These are phyloP conservation scores for Penicillium brevicompactum DNA, from an alignment of 2,329 filamentous ascomycete species.

Conservation along the genomic window DNA sequence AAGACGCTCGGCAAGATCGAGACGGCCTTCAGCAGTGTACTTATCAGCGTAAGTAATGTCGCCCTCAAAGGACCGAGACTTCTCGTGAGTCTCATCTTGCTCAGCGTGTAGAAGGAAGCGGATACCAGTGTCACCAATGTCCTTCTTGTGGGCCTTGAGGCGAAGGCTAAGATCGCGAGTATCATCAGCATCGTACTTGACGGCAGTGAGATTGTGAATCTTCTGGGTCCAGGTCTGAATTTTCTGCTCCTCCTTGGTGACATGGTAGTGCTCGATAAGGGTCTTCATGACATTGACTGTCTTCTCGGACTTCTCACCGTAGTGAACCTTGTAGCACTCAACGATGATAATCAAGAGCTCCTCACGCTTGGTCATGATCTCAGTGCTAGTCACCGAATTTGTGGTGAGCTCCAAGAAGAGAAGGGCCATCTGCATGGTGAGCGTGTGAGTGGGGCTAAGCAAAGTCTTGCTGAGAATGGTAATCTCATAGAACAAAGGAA, in stretches of 20 bases:
- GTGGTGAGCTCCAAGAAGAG: constrained; percentile 50
- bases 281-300: constrained; percentile 48
- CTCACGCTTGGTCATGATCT: constrained; percentile 44
- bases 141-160: constrained; percentile 26
- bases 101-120: constrained; percentile 39
- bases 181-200: constrained; percentile 20
- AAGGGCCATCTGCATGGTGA: constrained; percentile 51
- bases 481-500: constrained; percentile 48
- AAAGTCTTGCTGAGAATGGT: constrained; percentile 43
- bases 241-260: constrained; percentile 52
- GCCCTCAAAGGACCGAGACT: constrained; percentile 34
- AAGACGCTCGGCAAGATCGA: constrained; percentile 46
- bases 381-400: constrained; percentile 27
- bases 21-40: constrained; percentile 35
- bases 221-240: constrained; percentile 39
- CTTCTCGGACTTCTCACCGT: constrained; percentile 49
- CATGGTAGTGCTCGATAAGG: constrained; percentile 52
- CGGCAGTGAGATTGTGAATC: constrained; percentile 25
- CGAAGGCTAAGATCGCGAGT: constrained; percentile 31
- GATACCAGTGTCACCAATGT: constrained; percentile 18
- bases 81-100: constrained; percentile 41
- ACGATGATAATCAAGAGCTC: constrained; percentile 52
- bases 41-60: constrained; percentile 43
- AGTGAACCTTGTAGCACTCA: constrained; percentile 51
- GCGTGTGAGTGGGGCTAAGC: constrained; percentile 44